phyloP scores from a whole-genome alignment of 306 rosid genomes.

The Clitoria ternatea region DNA sequence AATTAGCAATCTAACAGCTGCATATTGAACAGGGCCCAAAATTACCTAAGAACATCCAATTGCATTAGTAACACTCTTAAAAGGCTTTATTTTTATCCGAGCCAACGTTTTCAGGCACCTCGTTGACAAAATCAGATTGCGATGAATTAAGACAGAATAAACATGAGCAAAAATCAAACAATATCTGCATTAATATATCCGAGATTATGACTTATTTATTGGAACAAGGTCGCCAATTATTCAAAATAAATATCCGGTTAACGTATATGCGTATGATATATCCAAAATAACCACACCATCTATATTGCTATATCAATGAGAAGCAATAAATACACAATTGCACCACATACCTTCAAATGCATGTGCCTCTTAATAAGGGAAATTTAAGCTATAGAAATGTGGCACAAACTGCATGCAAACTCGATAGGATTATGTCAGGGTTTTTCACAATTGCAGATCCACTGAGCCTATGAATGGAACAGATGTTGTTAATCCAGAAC shows the following conservation, averaged over 20 bases:
- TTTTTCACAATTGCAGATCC: slow-evolving; percentile 31
- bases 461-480: background rate
- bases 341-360: background rate
- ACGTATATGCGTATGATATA: background rate
- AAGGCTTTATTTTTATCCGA: background rate
- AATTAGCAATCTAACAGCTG: background rate
- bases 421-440: background rate
- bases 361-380: background rate
- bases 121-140: background rate
- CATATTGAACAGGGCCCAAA: background rate
- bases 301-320: background rate
- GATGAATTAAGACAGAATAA: background rate
- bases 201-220: no score
- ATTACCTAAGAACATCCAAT: background rate
- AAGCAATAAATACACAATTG: background rate
- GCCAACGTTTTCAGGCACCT: background rate
- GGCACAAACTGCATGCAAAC: background rate
- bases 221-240: background rate
- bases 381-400: background rate
- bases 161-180: background rate
- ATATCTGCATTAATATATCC: background rate
- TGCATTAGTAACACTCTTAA: background rate
- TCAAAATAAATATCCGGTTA: background rate
- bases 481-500: background rate
- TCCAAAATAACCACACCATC: background rate